phyloP scores from a whole-genome alignment of 2,329 filamentous ascomycete genomes.

The Aciculosporium take region DNA sequence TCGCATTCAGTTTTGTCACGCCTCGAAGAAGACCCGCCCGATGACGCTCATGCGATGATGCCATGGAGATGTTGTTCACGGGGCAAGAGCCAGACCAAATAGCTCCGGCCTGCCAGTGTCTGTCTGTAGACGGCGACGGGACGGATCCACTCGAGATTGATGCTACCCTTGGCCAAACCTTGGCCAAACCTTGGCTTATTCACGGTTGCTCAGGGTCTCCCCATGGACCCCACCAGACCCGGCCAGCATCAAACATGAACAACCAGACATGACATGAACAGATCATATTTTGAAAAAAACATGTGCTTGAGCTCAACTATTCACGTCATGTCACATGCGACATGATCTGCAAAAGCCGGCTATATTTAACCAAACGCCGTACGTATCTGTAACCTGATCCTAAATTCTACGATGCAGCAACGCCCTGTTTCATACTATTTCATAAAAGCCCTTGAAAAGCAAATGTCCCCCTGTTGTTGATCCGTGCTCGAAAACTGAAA shows the following conservation, averaged over 20 bases:
- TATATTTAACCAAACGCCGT: not conserved
- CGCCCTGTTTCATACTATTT: not conserved
- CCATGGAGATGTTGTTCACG: not conserved
- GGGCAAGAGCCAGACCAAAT: not conserved
- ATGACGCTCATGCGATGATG: not conserved
- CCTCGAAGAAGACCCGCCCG: not conserved
- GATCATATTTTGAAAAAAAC: no score
- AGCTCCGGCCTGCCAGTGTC: not conserved
- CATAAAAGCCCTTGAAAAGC: not conserved
- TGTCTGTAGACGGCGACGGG: no score
- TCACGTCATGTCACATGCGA: not conserved
- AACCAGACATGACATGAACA: no score
- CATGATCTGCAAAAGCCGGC: not conserved
- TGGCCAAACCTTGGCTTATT: no score
- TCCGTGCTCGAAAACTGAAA: not conserved
- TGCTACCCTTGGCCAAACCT: no score
- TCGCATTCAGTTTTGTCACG: not conserved
- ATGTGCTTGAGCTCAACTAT: no score
- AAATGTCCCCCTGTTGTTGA: not conserved
- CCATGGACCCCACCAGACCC: not conserved
- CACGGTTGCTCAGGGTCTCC: no score
- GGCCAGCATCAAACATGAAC: not conserved
- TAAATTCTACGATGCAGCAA: not conserved
- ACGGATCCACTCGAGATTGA: not conserved
- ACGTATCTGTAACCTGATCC: not conserved